Base-by-base conservation (phyloP, 1,139 yeast species). In the Saccharomyces uvarum region DNA sequence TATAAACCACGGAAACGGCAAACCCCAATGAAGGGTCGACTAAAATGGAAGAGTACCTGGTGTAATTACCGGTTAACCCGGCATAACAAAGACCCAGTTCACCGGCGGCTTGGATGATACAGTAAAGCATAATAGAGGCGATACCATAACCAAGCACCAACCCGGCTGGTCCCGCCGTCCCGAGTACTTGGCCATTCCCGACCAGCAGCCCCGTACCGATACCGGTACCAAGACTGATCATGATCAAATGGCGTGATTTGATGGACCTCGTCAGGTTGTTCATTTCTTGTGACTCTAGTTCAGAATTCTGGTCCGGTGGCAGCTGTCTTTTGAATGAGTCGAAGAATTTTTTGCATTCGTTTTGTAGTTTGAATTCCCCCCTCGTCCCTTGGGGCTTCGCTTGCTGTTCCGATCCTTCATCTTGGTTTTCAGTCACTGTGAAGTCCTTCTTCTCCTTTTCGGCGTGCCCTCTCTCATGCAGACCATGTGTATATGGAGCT, bases 151-250 rank as follows among this genome's bases (percentile, higher is more conserved):
- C 88, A 54, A 84, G 80, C 48, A 88, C 70, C 46, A 88, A 73
- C 32, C 87, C 85, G 5, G 87, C 93, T 2, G 95, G 95, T 24
- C 96, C 96, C 55, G 91, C 91, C 27, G 76, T 74, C 28, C 73
- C 69, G 60, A 88, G 74, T 3, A 89, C 80, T 21, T 76, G 72
- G 47, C 95, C 96, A 19, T 86, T 78, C 48, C 95, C 95, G 47
- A 88, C 83, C 56, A 82, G 77, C 51, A 86, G 71, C 52, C 93
- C 93, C 5, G 88, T 83, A 71, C 96, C 96, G 54, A 88, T 85
- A 59, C 90, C 85, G 16, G 93, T 87, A 21, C 95, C 95, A 52
- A 88, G 76, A 47, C 95, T 86, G 64, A 88, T 86, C 84, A 84
- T 80, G 63, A 82, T 80, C 56, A 79, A 65, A 65, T 79, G 83